A percentile compares a stretch with the other conserved stretches of the same genome.
Evolutionary conservation across 192 early-diverging fungal species (phyloP).

Genomic region (Coemansia nantahalensis): DNA sequence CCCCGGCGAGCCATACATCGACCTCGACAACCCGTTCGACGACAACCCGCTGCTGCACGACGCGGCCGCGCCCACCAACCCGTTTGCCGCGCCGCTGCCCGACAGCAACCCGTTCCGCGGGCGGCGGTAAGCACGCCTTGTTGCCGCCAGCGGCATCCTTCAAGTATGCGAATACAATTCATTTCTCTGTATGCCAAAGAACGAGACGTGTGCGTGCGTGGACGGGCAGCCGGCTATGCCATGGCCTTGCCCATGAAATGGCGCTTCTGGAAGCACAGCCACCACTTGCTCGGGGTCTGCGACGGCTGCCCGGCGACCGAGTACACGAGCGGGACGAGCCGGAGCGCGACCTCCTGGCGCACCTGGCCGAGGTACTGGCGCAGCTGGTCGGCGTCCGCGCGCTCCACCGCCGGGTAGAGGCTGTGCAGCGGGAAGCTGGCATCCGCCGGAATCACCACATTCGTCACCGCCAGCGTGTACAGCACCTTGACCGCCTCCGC

Average conservation of each 20-base stretch:
- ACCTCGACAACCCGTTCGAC: slow-evolving; percentile 22
- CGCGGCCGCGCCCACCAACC: neutral
- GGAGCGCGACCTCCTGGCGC: slow-evolving; percentile 79
- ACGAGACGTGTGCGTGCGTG: too few species aligned
- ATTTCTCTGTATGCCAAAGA: neutral
- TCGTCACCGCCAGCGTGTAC: slow-evolving; percentile 80
- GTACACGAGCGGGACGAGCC: slow-evolving; percentile 79
- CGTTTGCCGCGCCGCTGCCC: neutral
- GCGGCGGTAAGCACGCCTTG: neutral
- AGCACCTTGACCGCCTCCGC: slow-evolving; percentile 79
- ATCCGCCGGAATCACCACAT: slow-evolving; percentile 93
- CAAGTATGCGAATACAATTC: too few species aligned
- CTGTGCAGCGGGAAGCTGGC: slow-evolving; percentile 88
- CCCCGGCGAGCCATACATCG: neutral
- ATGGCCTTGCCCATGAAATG: slow-evolving; percentile 95
- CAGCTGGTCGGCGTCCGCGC: slow-evolving; percentile 75
- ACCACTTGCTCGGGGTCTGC: slow-evolving; percentile 92
- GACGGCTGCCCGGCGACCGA: slow-evolving; percentile 51
- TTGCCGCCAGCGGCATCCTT: too few species aligned
- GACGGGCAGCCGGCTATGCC: slow-evolving; percentile 30
- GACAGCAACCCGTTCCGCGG: slow-evolving; percentile 4
- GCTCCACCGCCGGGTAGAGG: slow-evolving; percentile 75
- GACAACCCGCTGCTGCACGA: slow-evolving; percentile 15
- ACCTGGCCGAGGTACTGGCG: slow-evolving; percentile 86
- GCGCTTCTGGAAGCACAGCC: slow-evolving; percentile 98